Percentiles rank a stretch among this genome's conserved stretches.
phyloP scores from a whole-genome alignment of 768 basidiomycete genomes.

The Trametes punicea region DNA sequence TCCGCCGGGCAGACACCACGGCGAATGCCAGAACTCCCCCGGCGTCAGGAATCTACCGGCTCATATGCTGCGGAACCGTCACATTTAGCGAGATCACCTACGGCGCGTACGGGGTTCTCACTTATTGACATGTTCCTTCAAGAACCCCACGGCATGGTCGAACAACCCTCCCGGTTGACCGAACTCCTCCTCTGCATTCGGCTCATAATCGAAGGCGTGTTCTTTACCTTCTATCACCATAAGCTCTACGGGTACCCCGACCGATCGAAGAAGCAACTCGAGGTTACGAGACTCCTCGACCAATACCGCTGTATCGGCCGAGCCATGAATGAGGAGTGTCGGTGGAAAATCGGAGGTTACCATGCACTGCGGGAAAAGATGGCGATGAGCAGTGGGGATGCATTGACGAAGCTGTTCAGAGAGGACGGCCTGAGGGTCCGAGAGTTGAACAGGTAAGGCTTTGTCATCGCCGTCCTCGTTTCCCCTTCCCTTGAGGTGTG shows the following conservation, averaged over 20 bases:
- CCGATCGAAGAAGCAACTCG: constrained; percentile 31
- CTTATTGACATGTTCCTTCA: constrained; percentile 19
- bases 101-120: neutral
- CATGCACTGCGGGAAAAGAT: constrained; percentile 47
- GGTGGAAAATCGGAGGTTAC: constrained; percentile 41
- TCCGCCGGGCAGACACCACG: too few species aligned
- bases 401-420: neutral
- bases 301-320: constrained; percentile 45
- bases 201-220: constrained; percentile 55
- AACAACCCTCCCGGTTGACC: constrained; percentile 34
- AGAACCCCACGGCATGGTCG: constrained; percentile 29
- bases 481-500: neutral
- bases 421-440: neutral
- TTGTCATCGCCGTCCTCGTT: neutral
- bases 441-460: too few species aligned
- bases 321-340: constrained; percentile 47
- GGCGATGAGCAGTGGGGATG: constrained; percentile 32
- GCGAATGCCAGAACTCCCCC: too few species aligned
- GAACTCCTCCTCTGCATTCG: constrained; percentile 40
- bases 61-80: too few species aligned
- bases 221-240: constrained; percentile 42
- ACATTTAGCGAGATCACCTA: too few species aligned
- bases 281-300: constrained; percentile 40
- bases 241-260: constrained; percentile 36
- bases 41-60: too few species aligned